phyloP scores from a whole-genome alignment of 2,329 filamentous ascomycete species.

The Bimuria novae-zelandiae region DNA sequence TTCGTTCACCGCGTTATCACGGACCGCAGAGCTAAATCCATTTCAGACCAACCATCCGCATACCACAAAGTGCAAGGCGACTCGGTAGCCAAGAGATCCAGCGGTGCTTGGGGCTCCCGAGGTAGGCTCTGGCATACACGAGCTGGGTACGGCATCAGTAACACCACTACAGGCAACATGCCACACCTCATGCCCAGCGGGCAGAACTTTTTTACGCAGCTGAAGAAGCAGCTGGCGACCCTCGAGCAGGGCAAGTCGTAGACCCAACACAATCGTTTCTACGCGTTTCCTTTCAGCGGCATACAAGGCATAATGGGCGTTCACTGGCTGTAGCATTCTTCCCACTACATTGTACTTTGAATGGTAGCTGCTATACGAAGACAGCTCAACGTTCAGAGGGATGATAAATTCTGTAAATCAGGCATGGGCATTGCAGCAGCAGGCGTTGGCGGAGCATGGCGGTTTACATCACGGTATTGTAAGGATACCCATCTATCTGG shows the following conservation, averaged over 20 bases:
- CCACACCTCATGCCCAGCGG: conserved; percentile 50
- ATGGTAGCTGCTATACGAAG: conserved; percentile 21
- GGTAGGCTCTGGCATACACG: conserved; percentile 29
- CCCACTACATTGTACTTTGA: conserved; percentile 5
- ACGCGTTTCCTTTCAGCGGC: conserved; percentile 37
- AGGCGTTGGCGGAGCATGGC: conserved; percentile 35
- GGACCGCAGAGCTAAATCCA: conserved; percentile 24
- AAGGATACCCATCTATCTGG: conserved; percentile 36
- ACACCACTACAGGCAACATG: conserved; percentile 37
- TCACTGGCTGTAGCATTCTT: conserved; percentile 26
- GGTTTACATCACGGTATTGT: conserved; percentile 10
- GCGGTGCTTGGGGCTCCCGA: conserved; percentile 48
- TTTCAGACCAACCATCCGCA: conserved; percentile 35
- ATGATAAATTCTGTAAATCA: conserved; percentile 21
- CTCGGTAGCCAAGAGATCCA: conserved; percentile 44
- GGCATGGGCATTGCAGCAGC: conserved; percentile 18
- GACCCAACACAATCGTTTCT: conserved; percentile 17
- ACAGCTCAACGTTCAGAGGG: conserved; percentile 19
- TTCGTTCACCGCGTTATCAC: conserved; percentile 3
- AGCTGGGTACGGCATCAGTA: conserved; percentile 5
- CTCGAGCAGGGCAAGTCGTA: conserved; percentile 46
- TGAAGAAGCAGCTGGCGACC: conserved; percentile 51
- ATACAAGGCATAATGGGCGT: conserved; percentile 44
- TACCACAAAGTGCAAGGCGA: conserved; percentile 48
- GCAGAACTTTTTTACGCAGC: conserved; percentile 51